Evolutionary conservation across 192 early-diverging fungal species (phyloP).

Genomic region (Powellomyces hirtus): DNA sequence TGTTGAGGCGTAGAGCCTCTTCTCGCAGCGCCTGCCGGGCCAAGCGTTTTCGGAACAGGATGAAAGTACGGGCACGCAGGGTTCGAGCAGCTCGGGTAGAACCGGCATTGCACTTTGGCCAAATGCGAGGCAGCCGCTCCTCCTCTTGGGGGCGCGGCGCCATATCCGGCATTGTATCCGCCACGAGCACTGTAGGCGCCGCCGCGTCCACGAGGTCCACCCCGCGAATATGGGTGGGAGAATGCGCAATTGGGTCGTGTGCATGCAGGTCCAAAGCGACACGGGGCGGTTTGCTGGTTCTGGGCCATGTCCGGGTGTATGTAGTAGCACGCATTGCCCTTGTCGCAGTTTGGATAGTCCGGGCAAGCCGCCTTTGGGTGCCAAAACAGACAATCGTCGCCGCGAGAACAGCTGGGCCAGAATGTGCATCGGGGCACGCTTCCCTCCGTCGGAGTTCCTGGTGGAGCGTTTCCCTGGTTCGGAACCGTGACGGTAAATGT

Average conservation of each 20-base stretch:
- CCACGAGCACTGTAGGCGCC: neutral
- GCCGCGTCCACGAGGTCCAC: neutral
- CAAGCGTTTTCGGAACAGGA: neutral
- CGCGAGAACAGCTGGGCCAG: neutral
- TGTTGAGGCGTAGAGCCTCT: neutral
- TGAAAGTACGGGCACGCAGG: constrained; percentile 1
- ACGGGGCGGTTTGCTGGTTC: neutral
- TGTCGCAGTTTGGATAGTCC: neutral
- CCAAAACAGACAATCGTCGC: neutral
- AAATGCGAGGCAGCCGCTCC: neutral
- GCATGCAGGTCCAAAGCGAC: constrained; percentile 5
- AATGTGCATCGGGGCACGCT: constrained; percentile 6
- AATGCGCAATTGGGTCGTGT: constrained; percentile 3
- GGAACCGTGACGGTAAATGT: no score
- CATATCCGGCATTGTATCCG: neutral
- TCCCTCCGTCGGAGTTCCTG: no score
- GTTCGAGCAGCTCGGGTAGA: constrained; percentile 7
- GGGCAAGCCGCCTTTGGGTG: neutral
- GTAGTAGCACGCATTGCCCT: neutral
- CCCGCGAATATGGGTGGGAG: neutral
- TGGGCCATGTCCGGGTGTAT: neutral
- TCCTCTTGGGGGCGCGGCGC: neutral
- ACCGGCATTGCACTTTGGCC: constrained; percentile 1
- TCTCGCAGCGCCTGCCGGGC: neutral
- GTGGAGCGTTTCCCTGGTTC: no score